Evolutionary conservation across 352 stramenopile species (phyloP).

Genomic region (Phytopythium helicoides): DNA sequence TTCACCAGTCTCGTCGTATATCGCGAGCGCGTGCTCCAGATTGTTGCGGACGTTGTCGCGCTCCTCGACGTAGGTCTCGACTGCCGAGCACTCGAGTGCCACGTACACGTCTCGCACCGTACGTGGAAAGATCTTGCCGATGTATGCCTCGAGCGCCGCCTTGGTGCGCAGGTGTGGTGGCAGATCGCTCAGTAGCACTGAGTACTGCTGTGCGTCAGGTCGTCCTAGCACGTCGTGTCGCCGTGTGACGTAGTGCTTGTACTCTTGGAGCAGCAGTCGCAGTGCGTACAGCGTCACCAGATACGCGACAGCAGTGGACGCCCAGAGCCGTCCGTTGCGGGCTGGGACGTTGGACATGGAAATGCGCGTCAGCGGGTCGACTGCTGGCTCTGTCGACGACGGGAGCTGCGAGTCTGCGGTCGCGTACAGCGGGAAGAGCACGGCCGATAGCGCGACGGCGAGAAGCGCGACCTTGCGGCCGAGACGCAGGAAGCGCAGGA

Average conservation of each 20-base stretch:
- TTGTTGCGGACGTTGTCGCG: slow-evolving; percentile 40
- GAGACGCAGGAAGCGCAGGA: slow-evolving; percentile 67
- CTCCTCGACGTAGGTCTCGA: slow-evolving; percentile 53
- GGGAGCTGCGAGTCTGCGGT: slow-evolving; percentile 30
- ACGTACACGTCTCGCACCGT: slow-evolving; percentile 65
- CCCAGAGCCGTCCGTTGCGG: slow-evolving; percentile 58
- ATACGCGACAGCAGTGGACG: slow-evolving; percentile 46
- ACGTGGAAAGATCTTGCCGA: slow-evolving; percentile 67
- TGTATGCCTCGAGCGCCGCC: slow-evolving; percentile 65
- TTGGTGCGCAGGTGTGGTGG: slow-evolving; percentile 54
- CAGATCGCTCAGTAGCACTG: slow-evolving; percentile 69
- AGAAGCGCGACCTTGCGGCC: slow-evolving; percentile 68
- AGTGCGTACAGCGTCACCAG: slow-evolving; percentile 56
- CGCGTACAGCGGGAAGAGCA: slow-evolving; percentile 72
- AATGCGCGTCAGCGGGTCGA: slow-evolving; percentile 61
- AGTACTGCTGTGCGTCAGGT: slow-evolving; percentile 65
- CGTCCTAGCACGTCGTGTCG: slow-evolving; percentile 60
- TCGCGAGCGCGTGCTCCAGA: slow-evolving; percentile 54
- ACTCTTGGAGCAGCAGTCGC: slow-evolving; percentile 57
- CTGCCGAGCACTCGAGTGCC: slow-evolving; percentile 55
- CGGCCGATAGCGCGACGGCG: slow-evolving; percentile 44
- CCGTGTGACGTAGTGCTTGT: slow-evolving; percentile 51
- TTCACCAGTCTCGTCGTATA: slow-evolving; percentile 35
- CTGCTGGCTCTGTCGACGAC: slow-evolving; percentile 10
- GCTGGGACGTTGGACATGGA: slow-evolving; percentile 75